Conservation (phyloP, 768 basidiomycete genomes). For the Candolleomyces eurysporus region DNA sequence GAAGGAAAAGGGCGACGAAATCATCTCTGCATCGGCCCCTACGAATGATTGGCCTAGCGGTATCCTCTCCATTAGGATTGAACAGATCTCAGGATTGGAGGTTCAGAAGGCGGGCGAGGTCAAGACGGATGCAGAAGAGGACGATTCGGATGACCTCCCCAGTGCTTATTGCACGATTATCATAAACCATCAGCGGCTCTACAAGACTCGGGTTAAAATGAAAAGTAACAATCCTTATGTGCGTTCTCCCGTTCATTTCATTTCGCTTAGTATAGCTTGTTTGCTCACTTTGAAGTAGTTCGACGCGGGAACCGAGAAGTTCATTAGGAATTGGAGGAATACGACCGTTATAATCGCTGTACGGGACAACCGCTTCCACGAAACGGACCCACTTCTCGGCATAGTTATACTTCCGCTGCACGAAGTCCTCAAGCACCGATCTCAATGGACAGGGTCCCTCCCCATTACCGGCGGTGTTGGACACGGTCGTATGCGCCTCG, state of each 20-base stretch:
- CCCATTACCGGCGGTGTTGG: slow-evolving; percentile 72
- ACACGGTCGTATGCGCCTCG: slow-evolving; percentile 35
- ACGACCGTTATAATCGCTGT: slow-evolving; percentile 65
- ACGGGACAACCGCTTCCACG: slow-evolving; percentile 56
- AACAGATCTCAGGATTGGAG: slow-evolving; percentile 64
- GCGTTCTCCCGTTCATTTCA: slow-evolving; percentile 14
- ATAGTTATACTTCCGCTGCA: slow-evolving; percentile 55
- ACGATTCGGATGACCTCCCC: slow-evolving; percentile 59
- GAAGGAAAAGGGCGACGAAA: slow-evolving; percentile 35
- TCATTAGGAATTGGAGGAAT: slow-evolving; percentile 60
- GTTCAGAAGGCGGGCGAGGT: slow-evolving; percentile 57
- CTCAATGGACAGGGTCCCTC: slow-evolving; percentile 29
- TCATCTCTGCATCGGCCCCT: slow-evolving; percentile 48
- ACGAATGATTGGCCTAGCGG: slow-evolving; percentile 64
- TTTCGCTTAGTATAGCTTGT: neutral
- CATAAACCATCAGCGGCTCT: slow-evolving; percentile 42
- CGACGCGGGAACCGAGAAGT: slow-evolving; percentile 66
- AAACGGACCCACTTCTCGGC: slow-evolving; percentile 67
- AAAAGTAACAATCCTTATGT: slow-evolving; percentile 45
- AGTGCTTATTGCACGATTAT: slow-evolving; percentile 57
- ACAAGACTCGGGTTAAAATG: slow-evolving; percentile 46
- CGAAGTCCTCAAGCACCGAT: slow-evolving; percentile 37
- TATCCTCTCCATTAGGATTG: slow-evolving; percentile 61
- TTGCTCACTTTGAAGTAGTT: slow-evolving; percentile 31
- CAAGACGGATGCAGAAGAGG: slow-evolving; percentile 49